A percentile compares a stretch with the other conserved stretches of the same genome.
phyloP scores from a whole-genome alignment of 192 early-diverging fungal species.

The Coemansia sp. region DNA sequence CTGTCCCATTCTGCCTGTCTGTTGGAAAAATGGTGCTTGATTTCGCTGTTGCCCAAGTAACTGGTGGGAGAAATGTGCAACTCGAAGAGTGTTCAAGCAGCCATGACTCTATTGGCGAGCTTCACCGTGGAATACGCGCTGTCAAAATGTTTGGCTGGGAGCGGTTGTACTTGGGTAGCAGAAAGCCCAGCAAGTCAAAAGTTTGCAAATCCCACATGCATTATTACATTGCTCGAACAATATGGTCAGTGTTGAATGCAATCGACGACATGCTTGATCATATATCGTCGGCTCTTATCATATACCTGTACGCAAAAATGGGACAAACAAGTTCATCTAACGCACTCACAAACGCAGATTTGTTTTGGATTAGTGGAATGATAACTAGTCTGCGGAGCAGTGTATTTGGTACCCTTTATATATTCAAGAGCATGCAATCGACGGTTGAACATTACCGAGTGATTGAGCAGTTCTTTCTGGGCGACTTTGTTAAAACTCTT shows the following conservation, averaged over 20 bases:
- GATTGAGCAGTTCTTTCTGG: constrained; percentile 19
- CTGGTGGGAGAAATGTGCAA: constrained; percentile 13
- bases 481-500: constrained; percentile 24
- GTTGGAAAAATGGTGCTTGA: neutral
- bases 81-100: neutral
- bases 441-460: neutral
- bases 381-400: neutral
- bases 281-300: neutral
- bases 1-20: constrained; percentile 13
- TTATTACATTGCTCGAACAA: constrained; percentile 1
- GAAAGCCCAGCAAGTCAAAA: neutral
- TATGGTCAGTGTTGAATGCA: constrained; percentile 12
- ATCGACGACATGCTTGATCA: neutral
- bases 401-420: neutral
- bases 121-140: constrained; percentile 15
- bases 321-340: neutral
- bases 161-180: constrained; percentile 11
- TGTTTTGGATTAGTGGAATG: constrained; percentile 15
- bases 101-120: constrained; percentile 8
- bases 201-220: constrained; percentile 27
- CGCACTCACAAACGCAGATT: constrained; percentile 18
- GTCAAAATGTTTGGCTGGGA: constrained; percentile 50
- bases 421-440: neutral
- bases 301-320: constrained; percentile 7
- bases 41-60: neutral